Evolutionary conservation across 2,329 filamentous ascomycete species (phyloP), one percentile per base, ranked within the genome.

Genomic region (Gnomoniopsis smithogilvyi): DNA sequence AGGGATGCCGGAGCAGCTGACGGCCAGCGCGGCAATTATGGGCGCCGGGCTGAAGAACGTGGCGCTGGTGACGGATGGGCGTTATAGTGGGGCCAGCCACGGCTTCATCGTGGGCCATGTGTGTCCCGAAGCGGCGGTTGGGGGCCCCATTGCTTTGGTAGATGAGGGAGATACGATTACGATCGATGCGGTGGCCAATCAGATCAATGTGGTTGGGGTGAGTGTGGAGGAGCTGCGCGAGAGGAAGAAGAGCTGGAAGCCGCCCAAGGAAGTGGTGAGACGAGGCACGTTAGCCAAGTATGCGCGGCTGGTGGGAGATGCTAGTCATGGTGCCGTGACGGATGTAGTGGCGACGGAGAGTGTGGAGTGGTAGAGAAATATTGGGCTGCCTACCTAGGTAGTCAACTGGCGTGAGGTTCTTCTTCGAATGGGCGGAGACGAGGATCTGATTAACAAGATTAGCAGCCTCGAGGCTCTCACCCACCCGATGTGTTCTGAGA

Each of bases 1-100:
- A 1, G 93, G 93, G 59, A 97, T 97, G 89, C 93, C 92, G 36
- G 93, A 97, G 77, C 93, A 96, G 81, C 80, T 97, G 63, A 96
- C 96, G 79, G 91, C 93, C n/a, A 90, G 85, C 56, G 92, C 91
- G 0, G 91, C 92, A 52, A 90, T 97, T 68, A 96, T 96, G 91
- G 93, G 93, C 56, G 91, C 92, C 7, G 90, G 89, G 38, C 83
- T 97, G 47, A 88, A 90, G 67, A 87, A 91, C 66, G 86, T 91
- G 17, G 89, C 89, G 1, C 82, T 92, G 49, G 80, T 92, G 61
- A 91, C 89, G 2, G 88, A 92, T 67, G 86, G 86, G 0, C 85
- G 90, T 43, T 93, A 92, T 79, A 89, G 85, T 8, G 92, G 92
- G 59, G 92, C 90, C 54, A 89, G 85, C 62, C 91, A 95, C 80